Evolutionary conservation across 768 basidiomycete genomes (phyloP).

Genomic region (Imleria badia): DNA sequence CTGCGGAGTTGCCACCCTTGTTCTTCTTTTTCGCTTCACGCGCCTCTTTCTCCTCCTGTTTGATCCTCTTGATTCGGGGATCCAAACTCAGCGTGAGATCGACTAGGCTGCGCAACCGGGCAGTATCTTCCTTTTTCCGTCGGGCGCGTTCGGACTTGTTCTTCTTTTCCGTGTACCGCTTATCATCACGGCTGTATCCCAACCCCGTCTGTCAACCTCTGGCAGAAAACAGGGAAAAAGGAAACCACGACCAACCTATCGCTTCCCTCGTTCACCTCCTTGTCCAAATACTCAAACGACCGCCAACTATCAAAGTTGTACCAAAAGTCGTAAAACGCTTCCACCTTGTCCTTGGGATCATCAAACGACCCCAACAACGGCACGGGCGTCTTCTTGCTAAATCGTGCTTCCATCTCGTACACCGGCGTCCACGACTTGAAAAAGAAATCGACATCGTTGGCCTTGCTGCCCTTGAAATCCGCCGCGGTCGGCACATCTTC

Average conservation of each 20-base stretch:
- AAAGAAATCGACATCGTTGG: slow-evolving; percentile 58
- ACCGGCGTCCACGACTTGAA: slow-evolving; percentile 75
- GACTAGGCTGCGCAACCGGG: slow-evolving; percentile 82
- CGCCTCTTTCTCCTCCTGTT: slow-evolving; percentile 93
- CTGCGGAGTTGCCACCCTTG: slow-evolving; percentile 40
- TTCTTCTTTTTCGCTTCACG: slow-evolving; percentile 86
- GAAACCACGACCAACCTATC: slow-evolving; percentile 63
- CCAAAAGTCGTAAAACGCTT: slow-evolving; percentile 98
- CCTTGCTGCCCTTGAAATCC: slow-evolving; percentile 49
- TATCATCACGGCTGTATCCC: slow-evolving; percentile 83
- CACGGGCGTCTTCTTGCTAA: slow-evolving; percentile 83
- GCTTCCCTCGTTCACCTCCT: slow-evolving; percentile 97
- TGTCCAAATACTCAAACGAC: slow-evolving; percentile 96
- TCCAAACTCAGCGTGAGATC: slow-evolving; percentile 82
- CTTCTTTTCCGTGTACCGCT: slow-evolving; percentile 99
- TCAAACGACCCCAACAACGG: slow-evolving; percentile 73
- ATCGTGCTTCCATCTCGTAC: slow-evolving; percentile 89
- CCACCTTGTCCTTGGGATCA: slow-evolving; percentile 78
- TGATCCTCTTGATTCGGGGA: slow-evolving; percentile 96
- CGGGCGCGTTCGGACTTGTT: slow-evolving; percentile 97
- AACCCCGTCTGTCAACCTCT: slow-evolving; percentile 10
- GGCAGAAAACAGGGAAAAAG: neutral
- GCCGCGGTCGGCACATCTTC: slow-evolving; percentile 70
- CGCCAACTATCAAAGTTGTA: slow-evolving; percentile 99
- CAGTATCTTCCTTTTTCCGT: slow-evolving; percentile 96